phyloP scores from a whole-genome alignment of 2,329 filamentous ascomycete genomes.

The Colletotrichum sp. region DNA sequence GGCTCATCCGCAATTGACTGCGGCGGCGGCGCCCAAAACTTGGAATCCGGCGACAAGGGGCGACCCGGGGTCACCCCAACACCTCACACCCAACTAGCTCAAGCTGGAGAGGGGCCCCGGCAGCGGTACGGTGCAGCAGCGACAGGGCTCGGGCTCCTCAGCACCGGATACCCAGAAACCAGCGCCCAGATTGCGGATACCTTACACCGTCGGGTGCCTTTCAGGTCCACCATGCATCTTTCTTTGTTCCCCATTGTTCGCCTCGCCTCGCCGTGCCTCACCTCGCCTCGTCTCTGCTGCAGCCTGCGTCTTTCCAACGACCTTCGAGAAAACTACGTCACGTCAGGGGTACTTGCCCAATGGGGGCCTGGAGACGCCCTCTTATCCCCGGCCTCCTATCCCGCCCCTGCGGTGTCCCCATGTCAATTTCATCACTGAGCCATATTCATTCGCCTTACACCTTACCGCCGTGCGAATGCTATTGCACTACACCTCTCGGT shows the following conservation, averaged over 20 bases:
- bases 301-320: background rate
- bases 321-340: constrained; percentile 20
- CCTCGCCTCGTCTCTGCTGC: background rate
- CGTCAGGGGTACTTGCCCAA: background rate
- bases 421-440: background rate
- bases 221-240: background rate
- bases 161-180: constrained; percentile 17
- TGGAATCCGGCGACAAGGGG: background rate
- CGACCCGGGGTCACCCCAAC: background rate
- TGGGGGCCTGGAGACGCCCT: background rate
- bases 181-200: constrained; percentile 9
- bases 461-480: background rate
- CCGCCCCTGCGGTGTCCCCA: background rate
- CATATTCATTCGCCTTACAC: background rate
- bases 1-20: background rate
- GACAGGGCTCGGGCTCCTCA: background rate
- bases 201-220: background rate
- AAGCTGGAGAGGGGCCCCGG: background rate
- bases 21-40: background rate
- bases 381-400: background rate
- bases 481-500: background rate
- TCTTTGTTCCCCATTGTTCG: background rate
- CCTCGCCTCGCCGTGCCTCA: background rate
- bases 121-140: constrained; percentile 13
- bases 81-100: background rate